Evolutionary conservation across 164 flowering plant species (phyloP).

Genomic region (Nymphaea thermarum): DNA sequence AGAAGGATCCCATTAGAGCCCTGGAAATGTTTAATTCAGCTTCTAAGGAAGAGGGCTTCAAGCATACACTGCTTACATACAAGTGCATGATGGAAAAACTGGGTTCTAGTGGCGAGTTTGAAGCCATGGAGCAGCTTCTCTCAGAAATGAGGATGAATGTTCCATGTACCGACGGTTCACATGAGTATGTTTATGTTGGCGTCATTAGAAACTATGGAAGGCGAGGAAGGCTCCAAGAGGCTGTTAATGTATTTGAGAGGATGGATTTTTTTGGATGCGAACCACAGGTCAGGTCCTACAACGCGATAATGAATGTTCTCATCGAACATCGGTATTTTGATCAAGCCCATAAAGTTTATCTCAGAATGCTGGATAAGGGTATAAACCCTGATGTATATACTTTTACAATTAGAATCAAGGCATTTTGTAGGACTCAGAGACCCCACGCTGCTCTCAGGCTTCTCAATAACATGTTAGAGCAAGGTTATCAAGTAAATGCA

Average conservation of each 20-base stretch:
- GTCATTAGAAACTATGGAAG: slow-evolving; percentile 64
- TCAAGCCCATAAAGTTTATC: slow-evolving; percentile 80
- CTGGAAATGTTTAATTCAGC: slow-evolving; percentile 61
- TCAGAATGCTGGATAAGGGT: slow-evolving; percentile 62
- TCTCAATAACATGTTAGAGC: slow-evolving; percentile 56
- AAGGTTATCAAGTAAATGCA: slow-evolving; percentile 55
- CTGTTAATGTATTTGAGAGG: slow-evolving; percentile 73
- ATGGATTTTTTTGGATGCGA: slow-evolving; percentile 78
- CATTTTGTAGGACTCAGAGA: slow-evolving; percentile 64
- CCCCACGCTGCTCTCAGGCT: slow-evolving; percentile 79
- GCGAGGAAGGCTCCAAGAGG: slow-evolving; percentile 65
- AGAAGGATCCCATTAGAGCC: slow-evolving; percentile 67
- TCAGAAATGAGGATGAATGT: slow-evolving; percentile 50
- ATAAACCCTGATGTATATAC: slow-evolving; percentile 74
- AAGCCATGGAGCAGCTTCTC: slow-evolving; percentile 57
- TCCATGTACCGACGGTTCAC: slow-evolving; percentile 22
- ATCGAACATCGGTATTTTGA: slow-evolving; percentile 51
- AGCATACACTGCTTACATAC: slow-evolving; percentile 62
- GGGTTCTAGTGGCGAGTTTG: slow-evolving; percentile 53
- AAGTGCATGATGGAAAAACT: slow-evolving; percentile 72
- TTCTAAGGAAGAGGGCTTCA: slow-evolving; percentile 61
- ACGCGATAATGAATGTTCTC: slow-evolving; percentile 73
- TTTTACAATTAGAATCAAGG: slow-evolving; percentile 77
- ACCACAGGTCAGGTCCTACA: slow-evolving; percentile 57
- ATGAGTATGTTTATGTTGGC: slow-evolving; percentile 70